A percentile compares a stretch with the other conserved stretches of the same genome.
These are phyloP conservation scores for Mucor irregularis DNA, from an alignment of 371 early-diverging fungal genomes.

Conservation along the genomic window DNA sequence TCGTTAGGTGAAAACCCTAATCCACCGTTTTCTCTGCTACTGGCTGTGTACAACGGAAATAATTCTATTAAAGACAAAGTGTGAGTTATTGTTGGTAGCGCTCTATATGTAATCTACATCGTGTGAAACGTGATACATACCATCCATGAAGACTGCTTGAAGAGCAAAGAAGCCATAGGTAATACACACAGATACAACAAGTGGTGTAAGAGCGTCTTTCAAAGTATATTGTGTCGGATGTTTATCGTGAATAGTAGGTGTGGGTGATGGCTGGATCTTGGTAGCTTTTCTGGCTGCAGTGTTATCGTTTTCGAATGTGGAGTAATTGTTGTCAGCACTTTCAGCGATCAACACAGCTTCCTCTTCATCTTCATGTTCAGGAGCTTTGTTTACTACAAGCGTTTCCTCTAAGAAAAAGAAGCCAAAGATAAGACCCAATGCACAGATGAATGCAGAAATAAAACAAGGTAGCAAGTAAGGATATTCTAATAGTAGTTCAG, in stretches of 20 bases:
- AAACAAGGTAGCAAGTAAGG: slow-evolving; percentile 90
- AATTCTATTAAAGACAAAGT: slow-evolving; percentile 37
- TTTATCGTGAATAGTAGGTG: slow-evolving; percentile 24
- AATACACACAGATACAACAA: slow-evolving; percentile 37
- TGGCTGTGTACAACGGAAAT: slow-evolving; percentile 64
- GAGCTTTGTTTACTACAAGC: background rate
- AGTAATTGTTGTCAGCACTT: slow-evolving; percentile 9
- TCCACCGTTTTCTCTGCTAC: slow-evolving; percentile 55
- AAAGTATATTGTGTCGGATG: slow-evolving; percentile 19
- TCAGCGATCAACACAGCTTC: slow-evolving; percentile 2
- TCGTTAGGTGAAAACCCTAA: slow-evolving; percentile 55
- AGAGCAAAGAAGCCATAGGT: slow-evolving; percentile 35
- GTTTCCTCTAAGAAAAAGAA: slow-evolving; percentile 80
- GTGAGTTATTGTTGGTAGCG: background rate
- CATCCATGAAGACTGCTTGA: slow-evolving; percentile 45
- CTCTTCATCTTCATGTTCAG: slow-evolving; percentile 20
- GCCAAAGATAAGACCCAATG: slow-evolving; percentile 67
- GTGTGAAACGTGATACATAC: slow-evolving; percentile 13
- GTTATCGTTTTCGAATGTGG: slow-evolving; percentile 18
- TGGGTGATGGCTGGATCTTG: slow-evolving; percentile 23
- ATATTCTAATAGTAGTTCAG: slow-evolving; percentile 60
- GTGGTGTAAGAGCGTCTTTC: slow-evolving; percentile 40
- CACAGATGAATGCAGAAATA: slow-evolving; percentile 61
- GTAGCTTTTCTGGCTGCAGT: background rate
- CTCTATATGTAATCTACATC: background rate